Conservation (phyloP, 164 flowering plant species). For the Tinospora cordifolia region DNA sequence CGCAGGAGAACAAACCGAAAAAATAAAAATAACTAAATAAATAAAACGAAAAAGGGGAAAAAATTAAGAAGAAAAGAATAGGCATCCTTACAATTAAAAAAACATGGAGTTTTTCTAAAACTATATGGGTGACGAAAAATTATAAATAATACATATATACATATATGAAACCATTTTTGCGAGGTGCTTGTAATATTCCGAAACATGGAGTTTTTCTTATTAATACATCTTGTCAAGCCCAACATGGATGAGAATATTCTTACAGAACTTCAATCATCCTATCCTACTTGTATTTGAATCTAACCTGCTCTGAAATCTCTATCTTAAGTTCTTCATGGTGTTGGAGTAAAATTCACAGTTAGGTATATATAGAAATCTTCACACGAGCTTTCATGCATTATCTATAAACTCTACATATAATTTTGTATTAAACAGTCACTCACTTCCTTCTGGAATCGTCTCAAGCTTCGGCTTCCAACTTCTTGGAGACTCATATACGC, state of each 20-base stretch:
- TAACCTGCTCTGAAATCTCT: background rate
- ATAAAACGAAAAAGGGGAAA: no score
- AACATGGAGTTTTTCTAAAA: no score
- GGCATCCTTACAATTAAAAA: no score
- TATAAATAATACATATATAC: no score
- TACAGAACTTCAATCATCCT: background rate
- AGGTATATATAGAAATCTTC: background rate
- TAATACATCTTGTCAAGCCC: background rate
- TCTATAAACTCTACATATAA: no score
- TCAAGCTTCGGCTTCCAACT: conserved; percentile 36
- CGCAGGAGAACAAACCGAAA: no score
- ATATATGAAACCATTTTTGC: no score
- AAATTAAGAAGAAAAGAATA: no score
- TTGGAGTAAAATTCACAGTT: background rate
- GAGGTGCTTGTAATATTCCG: background rate
- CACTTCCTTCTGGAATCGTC: conserved; percentile 34
- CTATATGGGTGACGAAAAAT: no score
- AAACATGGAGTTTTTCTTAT: background rate
- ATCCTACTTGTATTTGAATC: background rate
- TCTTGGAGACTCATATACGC: background rate
- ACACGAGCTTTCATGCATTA: background rate
- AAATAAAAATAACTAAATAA: no score
- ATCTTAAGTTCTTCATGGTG: no score
- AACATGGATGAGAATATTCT: background rate
- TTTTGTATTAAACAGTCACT: background rate